These are phyloP conservation scores for Tricholoma sp. DNA, from an alignment of 768 basidiomycete species.

Conservation along the genomic window DNA sequence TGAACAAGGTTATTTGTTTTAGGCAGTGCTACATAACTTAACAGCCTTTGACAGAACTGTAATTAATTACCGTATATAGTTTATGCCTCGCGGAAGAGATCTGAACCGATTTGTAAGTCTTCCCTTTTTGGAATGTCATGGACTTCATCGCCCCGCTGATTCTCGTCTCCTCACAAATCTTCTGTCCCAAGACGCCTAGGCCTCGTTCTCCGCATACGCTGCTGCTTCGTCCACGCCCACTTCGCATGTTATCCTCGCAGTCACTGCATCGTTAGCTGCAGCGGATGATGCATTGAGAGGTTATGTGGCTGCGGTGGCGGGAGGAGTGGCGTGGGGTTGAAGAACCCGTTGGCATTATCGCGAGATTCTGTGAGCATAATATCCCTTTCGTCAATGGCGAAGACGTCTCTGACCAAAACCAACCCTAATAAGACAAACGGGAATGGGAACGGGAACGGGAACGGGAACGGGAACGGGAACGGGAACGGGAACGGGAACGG, in stretches of 20 bases:
- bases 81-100: too few species aligned
- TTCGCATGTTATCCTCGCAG: constrained; percentile 48
- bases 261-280: constrained; percentile 52
- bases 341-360: constrained; percentile 57
- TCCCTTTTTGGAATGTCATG: too few species aligned
- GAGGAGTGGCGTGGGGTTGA: constrained; percentile 62
- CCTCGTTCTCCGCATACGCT: constrained; percentile 70
- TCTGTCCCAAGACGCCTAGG: constrained; percentile 58
- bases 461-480: too few species aligned
- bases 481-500: constrained; percentile 6
- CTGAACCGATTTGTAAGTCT: too few species aligned
- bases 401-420: too few species aligned
- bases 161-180: constrained; percentile 67
- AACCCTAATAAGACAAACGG: too few species aligned
- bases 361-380: constrained; percentile 78
- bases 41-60: too few species aligned
- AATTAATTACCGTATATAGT: too few species aligned
- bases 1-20: too few species aligned
- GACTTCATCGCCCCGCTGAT: constrained; percentile 45
- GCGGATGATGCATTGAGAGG: constrained; percentile 65
- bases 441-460: too few species aligned
- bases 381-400: too few species aligned
- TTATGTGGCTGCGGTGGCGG: constrained; percentile 54
- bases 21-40: too few species aligned
- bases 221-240: constrained; percentile 54